A percentile compares a stretch with the other conserved stretches of the same genome.
These are phyloP conservation scores for Botrytis galanthina DNA, from an alignment of 2,329 filamentous ascomycete genomes.

Conservation along the genomic window DNA sequence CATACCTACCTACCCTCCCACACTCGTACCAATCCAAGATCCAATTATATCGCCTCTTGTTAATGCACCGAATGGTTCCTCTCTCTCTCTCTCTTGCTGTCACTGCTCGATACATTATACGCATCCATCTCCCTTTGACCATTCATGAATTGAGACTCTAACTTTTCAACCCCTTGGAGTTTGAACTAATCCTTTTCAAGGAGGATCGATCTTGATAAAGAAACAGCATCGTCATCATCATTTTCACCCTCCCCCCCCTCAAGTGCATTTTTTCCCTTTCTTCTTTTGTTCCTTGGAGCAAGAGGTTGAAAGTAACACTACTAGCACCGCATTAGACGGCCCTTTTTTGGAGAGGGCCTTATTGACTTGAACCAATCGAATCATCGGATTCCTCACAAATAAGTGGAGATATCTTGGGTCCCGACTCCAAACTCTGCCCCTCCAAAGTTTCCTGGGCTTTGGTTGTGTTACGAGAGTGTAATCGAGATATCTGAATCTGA, in stretches of 20 bases:
- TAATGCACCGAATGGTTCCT: background rate
- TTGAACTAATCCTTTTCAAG: background rate
- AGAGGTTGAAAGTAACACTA: slow-evolving; percentile 8
- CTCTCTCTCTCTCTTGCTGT: background rate
- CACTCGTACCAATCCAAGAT: background rate
- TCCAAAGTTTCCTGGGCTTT: slow-evolving; percentile 8
- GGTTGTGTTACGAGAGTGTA: background rate
- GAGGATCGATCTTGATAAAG: background rate
- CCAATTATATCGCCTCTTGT: background rate
- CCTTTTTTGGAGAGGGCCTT: slow-evolving; percentile 11
- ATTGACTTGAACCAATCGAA: background rate
- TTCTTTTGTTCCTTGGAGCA: slow-evolving; percentile 8
- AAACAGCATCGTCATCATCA: background rate
- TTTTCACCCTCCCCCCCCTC: background rate
- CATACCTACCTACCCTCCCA: background rate
- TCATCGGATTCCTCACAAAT: background rate
- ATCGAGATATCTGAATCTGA: background rate
- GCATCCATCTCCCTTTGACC: background rate
- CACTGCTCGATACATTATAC: slow-evolving; percentile 1
- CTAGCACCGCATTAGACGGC: slow-evolving; percentile 20
- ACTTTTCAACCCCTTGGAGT: background rate
- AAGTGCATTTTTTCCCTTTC: background rate
- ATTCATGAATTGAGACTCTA: slow-evolving; percentile 6
- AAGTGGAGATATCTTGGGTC: background rate
- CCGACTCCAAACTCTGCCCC: slow-evolving; percentile 10